A percentile compares a stretch with the other conserved stretches of the same genome.
These are phyloP conservation scores for Royoungia palumana DNA, from an alignment of 768 basidiomycete species.

Conservation along the genomic window DNA sequence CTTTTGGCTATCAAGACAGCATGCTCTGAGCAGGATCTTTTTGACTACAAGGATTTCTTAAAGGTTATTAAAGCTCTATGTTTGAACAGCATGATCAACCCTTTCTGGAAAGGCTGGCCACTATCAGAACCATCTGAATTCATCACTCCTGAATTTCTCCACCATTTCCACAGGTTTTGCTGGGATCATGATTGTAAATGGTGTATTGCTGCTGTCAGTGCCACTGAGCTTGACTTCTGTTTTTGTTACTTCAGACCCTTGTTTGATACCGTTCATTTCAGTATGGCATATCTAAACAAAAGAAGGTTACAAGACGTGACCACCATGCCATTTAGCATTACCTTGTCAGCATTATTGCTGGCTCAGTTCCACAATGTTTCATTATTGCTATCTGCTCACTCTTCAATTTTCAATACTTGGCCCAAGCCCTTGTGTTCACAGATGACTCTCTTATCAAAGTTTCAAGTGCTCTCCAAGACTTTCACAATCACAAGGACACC, in stretches of 20 bases:
- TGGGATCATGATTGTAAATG: background rate
- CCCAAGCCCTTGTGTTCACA: slow-evolving; percentile 34
- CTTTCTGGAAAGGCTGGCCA: background rate
- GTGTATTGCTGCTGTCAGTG: background rate
- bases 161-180: background rate
- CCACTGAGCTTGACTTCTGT: slow-evolving; percentile 35
- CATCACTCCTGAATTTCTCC: background rate
- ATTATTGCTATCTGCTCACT: slow-evolving; percentile 21
- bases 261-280: slow-evolving; percentile 35
- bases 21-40: background rate
- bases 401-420: slow-evolving; percentile 39
- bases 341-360: slow-evolving; percentile 17
- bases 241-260: slow-evolving; percentile 35
- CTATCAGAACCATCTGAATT: background rate
- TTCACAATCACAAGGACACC: slow-evolving; percentile 36
- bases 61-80: background rate
- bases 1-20: background rate
- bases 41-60: background rate
- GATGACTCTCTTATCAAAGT: slow-evolving; percentile 28
- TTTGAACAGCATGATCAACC: background rate
- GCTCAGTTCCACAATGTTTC: background rate
- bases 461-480: slow-evolving; percentile 24
- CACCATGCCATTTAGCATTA: slow-evolving; percentile 17
- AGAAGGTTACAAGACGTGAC: slow-evolving; percentile 7
- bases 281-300: slow-evolving; percentile 36